Evolutionary conservation across 1,284 basidiomycete genomes (phyloP), one percentile per base, ranked within the genome.

Genomic region (Clitocybe nebularis): DNA sequence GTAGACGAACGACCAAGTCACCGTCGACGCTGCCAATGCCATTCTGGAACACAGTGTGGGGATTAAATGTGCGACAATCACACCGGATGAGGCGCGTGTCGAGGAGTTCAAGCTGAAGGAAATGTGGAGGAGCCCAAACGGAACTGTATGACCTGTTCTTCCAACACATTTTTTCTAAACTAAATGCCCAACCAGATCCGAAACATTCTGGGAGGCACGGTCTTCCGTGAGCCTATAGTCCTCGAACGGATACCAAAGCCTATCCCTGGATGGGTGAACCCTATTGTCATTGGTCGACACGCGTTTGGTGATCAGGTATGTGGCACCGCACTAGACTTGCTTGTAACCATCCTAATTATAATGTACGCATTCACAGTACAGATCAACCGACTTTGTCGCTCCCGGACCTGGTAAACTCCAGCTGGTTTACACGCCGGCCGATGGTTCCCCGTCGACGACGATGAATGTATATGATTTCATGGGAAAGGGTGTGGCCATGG

Each of bases 151-250:
- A 58, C 50, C 35, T 47, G 50, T 36, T 35, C 28, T 14, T 26
- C 1, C 11, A 30, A 21, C 22, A 20, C 26, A 11, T n/a, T 20
- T 21, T 30, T 36, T 32, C 19, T 32, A 19, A 28, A 24, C 17
- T 41, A 4, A 23, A 10, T 6, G 36, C 21, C 13, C n/a, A 13
- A 4, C 23, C 53, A 89, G 83, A 93, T 97, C 66, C 88, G 94
- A 55, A 98, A 97, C 67, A 94, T 96, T 58, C 84, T 98, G 40
- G 93, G 93, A 37, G 95, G 95, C 41, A 98, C 95, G 23, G 95
- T 99, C 46, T 99, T 99, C 83, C 87, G 95, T 52, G 95, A 97
- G 66, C 96, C 96, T 53, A 99, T 99, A 68, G 84, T 99, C 59
- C 79, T 98, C 35, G 64, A 85, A 41, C 81, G 86, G 52, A 89